phyloP scores from a whole-genome alignment of 2,329 filamentous ascomycete genomes.

The Colletotrichum lupini region DNA sequence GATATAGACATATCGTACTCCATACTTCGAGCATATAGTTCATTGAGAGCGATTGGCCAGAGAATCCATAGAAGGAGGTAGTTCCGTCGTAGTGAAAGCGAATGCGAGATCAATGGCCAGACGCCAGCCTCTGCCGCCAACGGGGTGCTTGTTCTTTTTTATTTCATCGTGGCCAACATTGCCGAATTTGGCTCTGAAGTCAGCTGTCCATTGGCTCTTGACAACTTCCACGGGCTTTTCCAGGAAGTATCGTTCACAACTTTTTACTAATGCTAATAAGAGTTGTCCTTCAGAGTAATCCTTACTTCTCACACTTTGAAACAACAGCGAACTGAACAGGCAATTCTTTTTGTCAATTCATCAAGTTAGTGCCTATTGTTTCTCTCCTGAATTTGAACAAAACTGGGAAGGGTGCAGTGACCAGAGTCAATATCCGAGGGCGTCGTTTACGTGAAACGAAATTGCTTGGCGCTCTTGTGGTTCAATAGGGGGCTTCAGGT shows the following conservation, averaged over 20 bases:
- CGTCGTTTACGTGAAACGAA: neutral
- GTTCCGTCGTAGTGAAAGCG: neutral
- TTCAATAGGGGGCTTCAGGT: too few relatives aligned
- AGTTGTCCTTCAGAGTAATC: neutral
- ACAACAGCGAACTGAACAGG: neutral
- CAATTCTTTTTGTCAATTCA: neutral
- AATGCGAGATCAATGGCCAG: neutral
- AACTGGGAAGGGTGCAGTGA: neutral
- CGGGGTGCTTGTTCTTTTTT: neutral
- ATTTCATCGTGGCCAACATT: neutral
- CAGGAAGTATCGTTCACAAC: neutral
- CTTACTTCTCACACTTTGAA: neutral
- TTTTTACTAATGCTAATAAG: neutral
- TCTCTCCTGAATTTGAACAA: neutral
- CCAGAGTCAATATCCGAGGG: neutral
- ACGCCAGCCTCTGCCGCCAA: neutral
- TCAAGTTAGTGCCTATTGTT: neutral
- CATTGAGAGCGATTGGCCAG: neutral
- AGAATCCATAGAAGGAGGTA: neutral
- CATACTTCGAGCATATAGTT: neutral
- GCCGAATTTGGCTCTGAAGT: neutral
- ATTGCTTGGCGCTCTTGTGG: neutral
- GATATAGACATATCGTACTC: neutral
- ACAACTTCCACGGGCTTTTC: neutral
- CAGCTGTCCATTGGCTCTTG: neutral